Conservation (phyloP, 116 monocot genomes). For the Iris pallida region DNA sequence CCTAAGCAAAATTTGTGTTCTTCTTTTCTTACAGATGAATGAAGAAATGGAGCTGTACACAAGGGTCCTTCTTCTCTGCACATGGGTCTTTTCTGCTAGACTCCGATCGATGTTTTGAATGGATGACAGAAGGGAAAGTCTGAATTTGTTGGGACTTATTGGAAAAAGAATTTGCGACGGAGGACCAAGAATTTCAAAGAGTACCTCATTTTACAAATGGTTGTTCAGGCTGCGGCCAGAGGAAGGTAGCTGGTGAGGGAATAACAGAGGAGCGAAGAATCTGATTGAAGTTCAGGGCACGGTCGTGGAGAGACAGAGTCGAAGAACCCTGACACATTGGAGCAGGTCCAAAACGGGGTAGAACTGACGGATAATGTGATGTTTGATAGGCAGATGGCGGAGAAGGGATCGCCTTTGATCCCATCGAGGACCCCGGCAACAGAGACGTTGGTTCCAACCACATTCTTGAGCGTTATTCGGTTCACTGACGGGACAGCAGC, state of each 20-base stretch:
- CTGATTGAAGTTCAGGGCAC: slow-evolving; percentile 27
- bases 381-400: slow-evolving; percentile 42
- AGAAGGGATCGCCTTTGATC: slow-evolving; percentile 34
- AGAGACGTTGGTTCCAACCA: slow-evolving; percentile 47
- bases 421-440: slow-evolving; percentile 46
- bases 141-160: slow-evolving; percentile 2
- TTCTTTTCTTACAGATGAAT: slow-evolving; percentile 35
- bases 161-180: background rate
- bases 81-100: background rate
- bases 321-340: slow-evolving; percentile 40
- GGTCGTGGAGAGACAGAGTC: slow-evolving; percentile 39
- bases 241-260: slow-evolving; percentile 27
- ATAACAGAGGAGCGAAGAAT: slow-evolving; percentile 33
- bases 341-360: slow-evolving; percentile 32
- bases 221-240: slow-evolving; percentile 18
- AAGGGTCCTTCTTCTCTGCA: slow-evolving; percentile 2
- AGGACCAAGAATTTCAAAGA: slow-evolving; percentile 2
- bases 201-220: slow-evolving; percentile 3
- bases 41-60: slow-evolving; percentile 37
- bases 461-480: slow-evolving; percentile 62
- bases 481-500: slow-evolving; percentile 49
- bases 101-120: background rate
- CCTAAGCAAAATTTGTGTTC: slow-evolving; percentile 3
- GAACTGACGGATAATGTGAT: slow-evolving; percentile 16
- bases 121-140: background rate